Evolutionary conservation across 1,284 basidiomycete genomes (phyloP).

Genomic region (Phlebopus sp.): DNA sequence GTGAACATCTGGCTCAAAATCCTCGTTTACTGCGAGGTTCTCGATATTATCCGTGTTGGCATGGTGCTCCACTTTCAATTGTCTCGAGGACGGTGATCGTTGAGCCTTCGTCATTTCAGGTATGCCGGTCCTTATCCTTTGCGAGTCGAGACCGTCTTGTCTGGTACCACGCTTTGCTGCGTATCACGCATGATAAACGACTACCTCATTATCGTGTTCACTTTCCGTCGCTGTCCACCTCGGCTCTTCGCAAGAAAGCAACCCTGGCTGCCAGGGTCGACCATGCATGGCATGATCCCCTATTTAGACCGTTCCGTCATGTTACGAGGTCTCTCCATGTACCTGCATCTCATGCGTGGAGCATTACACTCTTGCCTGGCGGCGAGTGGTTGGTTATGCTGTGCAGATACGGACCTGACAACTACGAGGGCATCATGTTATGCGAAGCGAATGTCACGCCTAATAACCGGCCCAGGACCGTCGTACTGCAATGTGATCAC

Average conservation of each 20-base stretch:
- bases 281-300: slow-evolving; percentile 4
- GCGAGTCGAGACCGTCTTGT: slow-evolving; percentile 1
- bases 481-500: not conserved
- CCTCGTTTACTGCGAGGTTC: slow-evolving; percentile 13
- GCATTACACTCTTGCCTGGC: not conserved
- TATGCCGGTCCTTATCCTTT: slow-evolving; percentile 4
- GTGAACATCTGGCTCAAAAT: slow-evolving; percentile 13
- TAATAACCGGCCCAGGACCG: not conserved
- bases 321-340: not conserved
- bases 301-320: slow-evolving; percentile 1
- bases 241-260: slow-evolving; percentile 6
- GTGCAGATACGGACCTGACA: not conserved
- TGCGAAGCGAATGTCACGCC: slow-evolving; percentile 3
- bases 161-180: slow-evolving; percentile 14
- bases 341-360: not conserved
- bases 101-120: not conserved
- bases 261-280: slow-evolving; percentile 9
- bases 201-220: slow-evolving; percentile 4
- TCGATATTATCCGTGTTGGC: slow-evolving; percentile 11
- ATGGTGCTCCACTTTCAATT: slow-evolving; percentile 9
- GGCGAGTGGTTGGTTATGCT: slow-evolving; percentile 2
- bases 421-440: slow-evolving; percentile 8
- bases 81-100: not conserved
- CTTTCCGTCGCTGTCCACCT: slow-evolving; percentile 1
- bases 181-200: slow-evolving; percentile 6